A percentile compares a stretch with the other conserved stretches of the same genome.
Evolutionary conservation across 2,329 filamentous ascomycete genomes (phyloP).

Genomic region (Alternaria arborescens): DNA sequence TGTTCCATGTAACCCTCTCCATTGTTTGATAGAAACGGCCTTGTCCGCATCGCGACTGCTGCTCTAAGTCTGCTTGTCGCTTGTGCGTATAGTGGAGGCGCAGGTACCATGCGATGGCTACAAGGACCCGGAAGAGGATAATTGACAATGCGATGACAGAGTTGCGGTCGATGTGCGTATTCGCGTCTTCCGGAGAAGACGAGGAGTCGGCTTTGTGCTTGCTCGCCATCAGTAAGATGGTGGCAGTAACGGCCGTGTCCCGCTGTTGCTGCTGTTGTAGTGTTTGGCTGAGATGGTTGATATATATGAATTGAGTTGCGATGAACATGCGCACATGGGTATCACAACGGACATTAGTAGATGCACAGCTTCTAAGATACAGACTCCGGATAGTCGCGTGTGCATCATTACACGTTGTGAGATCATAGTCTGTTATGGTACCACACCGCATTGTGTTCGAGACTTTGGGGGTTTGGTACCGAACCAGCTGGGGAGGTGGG

Average conservation of each 20-base stretch:
- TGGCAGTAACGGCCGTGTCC: neutral
- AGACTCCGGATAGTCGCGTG: neutral
- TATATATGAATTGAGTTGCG: neutral
- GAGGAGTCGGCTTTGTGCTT: neutral
- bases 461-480: slow-evolving; percentile 1
- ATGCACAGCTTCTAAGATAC: neutral
- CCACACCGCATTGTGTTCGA: neutral
- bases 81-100: neutral
- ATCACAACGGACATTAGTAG: neutral
- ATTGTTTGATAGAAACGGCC: neutral
- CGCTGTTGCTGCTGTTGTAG: neutral
- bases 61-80: neutral
- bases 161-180: slow-evolving; percentile 15
- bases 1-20: neutral
- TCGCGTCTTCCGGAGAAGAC: neutral
- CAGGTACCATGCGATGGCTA: slow-evolving; percentile 1
- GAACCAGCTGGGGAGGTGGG: slow-evolving; percentile 13
- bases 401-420: neutral
- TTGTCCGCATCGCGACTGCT: neutral
- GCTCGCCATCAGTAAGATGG: neutral
- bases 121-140: slow-evolving; percentile 7
- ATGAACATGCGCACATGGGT: neutral
- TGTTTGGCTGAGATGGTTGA: neutral
- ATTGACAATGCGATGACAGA: slow-evolving; percentile 22
- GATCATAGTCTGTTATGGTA: neutral